These are phyloP conservation scores for Parietaria judaica DNA, from an alignment of 306 rosid genomes.

Conservation along the genomic window DNA sequence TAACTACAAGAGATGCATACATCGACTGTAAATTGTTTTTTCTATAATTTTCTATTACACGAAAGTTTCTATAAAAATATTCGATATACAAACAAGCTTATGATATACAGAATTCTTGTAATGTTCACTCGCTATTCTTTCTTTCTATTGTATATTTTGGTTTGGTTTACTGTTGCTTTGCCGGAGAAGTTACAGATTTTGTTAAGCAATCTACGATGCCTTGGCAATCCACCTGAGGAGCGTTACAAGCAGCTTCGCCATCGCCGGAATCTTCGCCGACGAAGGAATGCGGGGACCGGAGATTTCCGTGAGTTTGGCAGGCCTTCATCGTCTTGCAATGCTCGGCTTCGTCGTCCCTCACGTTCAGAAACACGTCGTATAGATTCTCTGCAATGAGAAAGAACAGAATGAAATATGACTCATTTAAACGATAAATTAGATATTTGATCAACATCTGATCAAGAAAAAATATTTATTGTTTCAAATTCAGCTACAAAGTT, in stretches of 20 bases:
- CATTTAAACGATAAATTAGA: background rate
- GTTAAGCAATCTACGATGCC: conserved; percentile 77
- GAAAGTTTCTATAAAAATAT: background rate
- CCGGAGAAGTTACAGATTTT: conserved; percentile 53
- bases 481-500: conserved; percentile 7
- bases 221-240: conserved; percentile 48
- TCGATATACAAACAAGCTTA: conserved; percentile 7
- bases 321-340: conserved; percentile 98
- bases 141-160: background rate
- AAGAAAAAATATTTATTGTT: conserved; percentile 7
- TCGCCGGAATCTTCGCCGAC: conserved; percentile 35
- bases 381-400: conserved; percentile 45
- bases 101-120: conserved; percentile 9
- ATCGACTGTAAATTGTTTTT: too few species aligned
- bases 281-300: conserved; percentile 77
- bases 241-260: conserved; percentile 29
- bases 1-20: too few species aligned
- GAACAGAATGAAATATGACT: conserved; percentile 10
- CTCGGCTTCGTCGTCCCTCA: conserved; percentile 96
- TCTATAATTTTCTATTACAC: too few species aligned
- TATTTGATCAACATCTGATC: background rate
- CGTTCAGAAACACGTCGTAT: conserved; percentile 76
- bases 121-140: conserved; percentile 6
- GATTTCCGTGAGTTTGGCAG: conserved; percentile 86
- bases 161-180: conserved; percentile 24